These are phyloP conservation scores for Chlamydomonas sp. DNA, from an alignment of 139 green algal species.

Conservation along the genomic window DNA sequence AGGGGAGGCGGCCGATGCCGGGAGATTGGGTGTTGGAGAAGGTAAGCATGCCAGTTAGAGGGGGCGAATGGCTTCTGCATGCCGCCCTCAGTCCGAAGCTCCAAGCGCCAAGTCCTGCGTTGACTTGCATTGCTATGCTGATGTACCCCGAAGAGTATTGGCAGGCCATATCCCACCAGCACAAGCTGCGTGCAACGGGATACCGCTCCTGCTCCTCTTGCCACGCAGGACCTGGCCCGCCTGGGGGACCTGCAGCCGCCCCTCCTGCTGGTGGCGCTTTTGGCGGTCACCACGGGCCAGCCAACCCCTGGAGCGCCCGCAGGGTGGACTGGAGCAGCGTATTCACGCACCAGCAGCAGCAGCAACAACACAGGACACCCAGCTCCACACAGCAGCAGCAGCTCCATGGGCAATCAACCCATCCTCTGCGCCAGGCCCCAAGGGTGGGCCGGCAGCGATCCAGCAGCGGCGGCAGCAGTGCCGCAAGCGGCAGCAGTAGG, in stretches of 20 bases:
- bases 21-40: too few species aligned
- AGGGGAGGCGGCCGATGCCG: too few species aligned
- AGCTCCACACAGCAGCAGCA: background rate
- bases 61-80: too few species aligned
- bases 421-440: background rate
- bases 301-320: slow-evolving; percentile 1
- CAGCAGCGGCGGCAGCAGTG: background rate
- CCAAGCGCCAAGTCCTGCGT: too few species aligned
- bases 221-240: background rate
- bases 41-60: too few species aligned
- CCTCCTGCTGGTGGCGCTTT: background rate
- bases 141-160: background rate
- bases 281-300: background rate
- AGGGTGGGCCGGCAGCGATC: background rate
- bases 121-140: background rate
- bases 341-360: background rate
- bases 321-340: slow-evolving; percentile 19
- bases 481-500: background rate
- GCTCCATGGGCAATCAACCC: background rate
- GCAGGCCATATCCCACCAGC: background rate
- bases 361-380: background rate
- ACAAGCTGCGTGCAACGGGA: background rate
- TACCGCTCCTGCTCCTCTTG: background rate
- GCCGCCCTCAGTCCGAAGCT: too few species aligned
- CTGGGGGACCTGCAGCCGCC: background rate